phyloP scores from a whole-genome alignment of 2,329 filamentous ascomycete genomes.

The Fusarium algeriense region DNA sequence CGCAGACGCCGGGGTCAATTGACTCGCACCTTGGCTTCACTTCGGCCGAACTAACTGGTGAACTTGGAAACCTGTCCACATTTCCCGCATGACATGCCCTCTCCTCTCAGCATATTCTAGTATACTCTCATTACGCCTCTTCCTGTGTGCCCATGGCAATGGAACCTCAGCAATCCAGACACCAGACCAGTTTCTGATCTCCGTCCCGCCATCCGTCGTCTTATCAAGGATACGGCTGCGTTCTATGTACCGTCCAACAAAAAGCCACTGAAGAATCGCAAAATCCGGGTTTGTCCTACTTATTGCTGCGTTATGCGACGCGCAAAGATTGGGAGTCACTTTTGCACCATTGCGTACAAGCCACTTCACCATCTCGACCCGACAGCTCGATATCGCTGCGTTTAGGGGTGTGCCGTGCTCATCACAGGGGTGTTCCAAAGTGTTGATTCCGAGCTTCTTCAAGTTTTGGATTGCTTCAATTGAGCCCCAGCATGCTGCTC shows the following conservation, averaged over 20 bases:
- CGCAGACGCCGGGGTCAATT: no score
- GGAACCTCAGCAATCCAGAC: neutral
- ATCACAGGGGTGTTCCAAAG: neutral
- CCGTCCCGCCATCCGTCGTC: neutral
- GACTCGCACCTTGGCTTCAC: no score
- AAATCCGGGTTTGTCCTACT: neutral
- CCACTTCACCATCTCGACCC: neutral
- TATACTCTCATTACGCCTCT: neutral
- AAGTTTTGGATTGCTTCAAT: neutral
- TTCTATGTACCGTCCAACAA: neutral
- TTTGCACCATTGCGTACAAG: neutral
- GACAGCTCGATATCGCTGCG: neutral
- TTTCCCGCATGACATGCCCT: neutral
- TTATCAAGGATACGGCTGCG: neutral
- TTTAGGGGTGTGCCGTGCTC: neutral
- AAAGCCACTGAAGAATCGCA: neutral
- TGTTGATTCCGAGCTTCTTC: neutral
- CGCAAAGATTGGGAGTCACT: fast-evolving
- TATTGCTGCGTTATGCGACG: fast-evolving
- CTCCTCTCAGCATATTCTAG: neutral
- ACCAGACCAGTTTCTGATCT: neutral
- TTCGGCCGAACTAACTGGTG: neutral
- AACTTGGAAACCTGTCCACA: neutral
- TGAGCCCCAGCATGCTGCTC: neutral
- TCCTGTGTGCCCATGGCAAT: neutral